Conservation (phyloP, 2,329 filamentous ascomycete species). For the Apiospora hydei region DNA sequence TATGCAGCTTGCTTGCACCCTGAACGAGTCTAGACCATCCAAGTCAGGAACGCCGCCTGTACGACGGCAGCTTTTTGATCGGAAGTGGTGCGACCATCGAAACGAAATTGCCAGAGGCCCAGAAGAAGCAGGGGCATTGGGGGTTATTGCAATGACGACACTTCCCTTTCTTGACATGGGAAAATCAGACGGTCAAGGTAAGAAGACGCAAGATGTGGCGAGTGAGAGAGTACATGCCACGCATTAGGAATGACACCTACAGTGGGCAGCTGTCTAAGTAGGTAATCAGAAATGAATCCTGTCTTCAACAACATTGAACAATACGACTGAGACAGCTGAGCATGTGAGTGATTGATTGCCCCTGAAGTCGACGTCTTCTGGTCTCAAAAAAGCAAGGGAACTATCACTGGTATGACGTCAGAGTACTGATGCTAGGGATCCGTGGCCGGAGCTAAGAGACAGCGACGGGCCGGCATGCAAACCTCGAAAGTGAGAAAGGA, state of each 20-base stretch:
- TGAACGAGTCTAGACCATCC: background rate
- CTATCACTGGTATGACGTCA: background rate
- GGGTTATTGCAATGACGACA: constrained; percentile 1
- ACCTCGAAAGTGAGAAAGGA: background rate
- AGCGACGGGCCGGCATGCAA: background rate
- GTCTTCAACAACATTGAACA: background rate
- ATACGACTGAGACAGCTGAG: background rate
- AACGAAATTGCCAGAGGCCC: background rate
- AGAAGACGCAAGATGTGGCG: background rate
- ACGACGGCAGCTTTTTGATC: background rate
- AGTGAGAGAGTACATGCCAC: background rate
- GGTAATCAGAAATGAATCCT: background rate
- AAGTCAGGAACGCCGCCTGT: constrained; percentile 14
- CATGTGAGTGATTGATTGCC: background rate
- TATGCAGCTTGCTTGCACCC: constrained; percentile 16
- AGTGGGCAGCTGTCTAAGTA: background rate
- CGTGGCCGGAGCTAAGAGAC: background rate
- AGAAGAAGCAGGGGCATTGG: background rate
- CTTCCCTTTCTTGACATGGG: background rate
- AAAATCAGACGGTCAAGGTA: background rate
- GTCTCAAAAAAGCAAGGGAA: background rate
- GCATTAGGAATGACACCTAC: background rate
- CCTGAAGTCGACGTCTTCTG: background rate
- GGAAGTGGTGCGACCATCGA: background rate
- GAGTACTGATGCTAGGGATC: background rate